Percentiles rank a stretch among this genome's conserved stretches.
Conservation (phyloP, 805 yeast genomes). For the Schizosaccharomyces cryophilus region DNA sequence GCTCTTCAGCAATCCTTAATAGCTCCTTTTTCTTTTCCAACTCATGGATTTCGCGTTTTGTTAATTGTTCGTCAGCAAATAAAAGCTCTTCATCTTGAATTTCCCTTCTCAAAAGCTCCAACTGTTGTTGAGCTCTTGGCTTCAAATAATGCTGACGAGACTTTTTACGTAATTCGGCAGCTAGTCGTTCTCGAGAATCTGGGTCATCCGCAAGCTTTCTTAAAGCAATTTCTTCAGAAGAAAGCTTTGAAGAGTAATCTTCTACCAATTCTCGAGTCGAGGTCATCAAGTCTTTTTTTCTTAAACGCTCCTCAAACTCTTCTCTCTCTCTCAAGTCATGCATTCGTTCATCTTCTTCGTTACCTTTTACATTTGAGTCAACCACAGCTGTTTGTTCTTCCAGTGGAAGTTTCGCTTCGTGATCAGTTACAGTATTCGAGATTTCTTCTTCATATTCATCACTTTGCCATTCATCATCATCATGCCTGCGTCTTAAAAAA, state of each 20-base stretch:
- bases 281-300: constrained; percentile 7
- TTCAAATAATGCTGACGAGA: constrained; percentile 27
- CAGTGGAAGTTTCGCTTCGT: not conserved
- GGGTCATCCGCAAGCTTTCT: constrained; percentile 4
- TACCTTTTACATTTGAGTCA: not conserved
- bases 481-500: not conserved
- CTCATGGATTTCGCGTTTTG: constrained; percentile 26
- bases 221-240: not conserved
- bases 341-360: constrained; percentile 5
- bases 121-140: constrained; percentile 25
- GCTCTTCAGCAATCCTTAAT: constrained; percentile 20
- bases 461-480: not conserved
- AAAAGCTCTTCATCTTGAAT: constrained; percentile 24
- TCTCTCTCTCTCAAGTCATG: constrained; percentile 13
- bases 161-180: constrained; percentile 19
- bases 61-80: constrained; percentile 21
- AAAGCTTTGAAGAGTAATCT: constrained; percentile 5
- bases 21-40: constrained; percentile 27
- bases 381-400: not conserved
- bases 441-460: not conserved
- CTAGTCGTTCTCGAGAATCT: constrained; percentile 8
- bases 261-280: not conserved
- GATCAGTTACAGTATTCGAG: not conserved
- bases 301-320: constrained; percentile 13
- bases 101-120: constrained; percentile 22